phyloP scores from a whole-genome alignment of 2,329 filamentous ascomycete genomes.

The Exophiala aquamarina region DNA sequence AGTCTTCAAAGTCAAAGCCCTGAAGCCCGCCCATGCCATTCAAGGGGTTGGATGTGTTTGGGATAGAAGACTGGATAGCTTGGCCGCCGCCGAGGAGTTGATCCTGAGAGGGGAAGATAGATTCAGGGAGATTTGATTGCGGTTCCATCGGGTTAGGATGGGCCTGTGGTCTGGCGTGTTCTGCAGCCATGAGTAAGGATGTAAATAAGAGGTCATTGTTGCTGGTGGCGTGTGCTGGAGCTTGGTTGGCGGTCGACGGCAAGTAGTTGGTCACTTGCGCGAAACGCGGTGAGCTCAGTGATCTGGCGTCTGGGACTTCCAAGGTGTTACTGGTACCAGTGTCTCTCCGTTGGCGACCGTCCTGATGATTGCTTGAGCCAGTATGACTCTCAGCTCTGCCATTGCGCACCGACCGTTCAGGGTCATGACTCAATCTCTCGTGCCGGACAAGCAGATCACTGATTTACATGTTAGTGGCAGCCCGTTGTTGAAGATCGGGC shows the following conservation, averaged over 20 bases:
- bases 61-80: constrained; percentile 39
- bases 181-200: constrained; percentile 42
- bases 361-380: constrained; percentile 26
- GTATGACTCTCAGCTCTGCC: constrained; percentile 10
- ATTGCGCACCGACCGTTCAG: constrained; percentile 15
- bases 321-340: constrained; percentile 5
- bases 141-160: constrained; percentile 14
- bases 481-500: constrained; percentile 3
- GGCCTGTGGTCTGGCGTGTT: constrained; percentile 39
- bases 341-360: constrained; percentile 15
- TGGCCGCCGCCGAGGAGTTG: constrained; percentile 36
- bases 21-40: constrained; percentile 35
- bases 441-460: constrained; percentile 43
- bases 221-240: constrained; percentile 11
- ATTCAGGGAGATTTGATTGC: constrained; percentile 8
- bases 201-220: constrained; percentile 36
- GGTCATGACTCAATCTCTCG: constrained; percentile 39
- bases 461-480: constrained; percentile 14
- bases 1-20: constrained; percentile 30
- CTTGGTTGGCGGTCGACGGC: constrained; percentile 7
- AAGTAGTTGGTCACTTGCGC: constrained; percentile 13
- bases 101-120: constrained; percentile 15
- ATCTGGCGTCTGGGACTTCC: constrained; percentile 8
- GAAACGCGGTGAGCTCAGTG: constrained; percentile 9
- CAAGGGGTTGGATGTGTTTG: constrained; percentile 33